Evolutionary conservation across 2,329 filamentous ascomycete species (phyloP).

Genomic region (Sporothrix pseudoabietina): DNA sequence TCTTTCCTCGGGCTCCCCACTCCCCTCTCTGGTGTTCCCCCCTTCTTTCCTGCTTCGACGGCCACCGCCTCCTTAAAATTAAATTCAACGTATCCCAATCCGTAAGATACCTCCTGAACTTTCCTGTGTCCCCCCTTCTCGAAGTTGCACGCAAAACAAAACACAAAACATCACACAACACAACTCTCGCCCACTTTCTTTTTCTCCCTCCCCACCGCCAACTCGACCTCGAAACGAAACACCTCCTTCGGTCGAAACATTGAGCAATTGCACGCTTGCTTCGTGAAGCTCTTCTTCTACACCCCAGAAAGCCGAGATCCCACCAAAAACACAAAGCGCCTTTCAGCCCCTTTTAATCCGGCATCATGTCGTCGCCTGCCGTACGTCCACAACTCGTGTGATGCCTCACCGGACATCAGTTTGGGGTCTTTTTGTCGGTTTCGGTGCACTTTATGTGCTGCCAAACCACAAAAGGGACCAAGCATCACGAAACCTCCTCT

Average conservation of each 20-base stretch:
- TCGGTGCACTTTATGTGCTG: not conserved
- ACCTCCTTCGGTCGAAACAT: slow-evolving; percentile 27
- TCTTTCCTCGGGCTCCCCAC: slow-evolving; percentile 6
- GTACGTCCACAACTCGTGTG: slow-evolving; percentile 37
- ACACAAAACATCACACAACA: slow-evolving; percentile 30
- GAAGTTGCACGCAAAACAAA: slow-evolving; percentile 30
- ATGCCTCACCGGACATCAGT: not conserved
- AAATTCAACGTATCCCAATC: slow-evolving; percentile 34
- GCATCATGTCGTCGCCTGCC: slow-evolving; percentile 41
- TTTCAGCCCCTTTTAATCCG: slow-evolving; percentile 27
- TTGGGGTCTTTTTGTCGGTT: not conserved
- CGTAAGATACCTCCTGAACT: slow-evolving; percentile 26
- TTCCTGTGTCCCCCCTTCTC: slow-evolving; percentile 28
- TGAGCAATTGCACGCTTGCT: slow-evolving; percentile 21
- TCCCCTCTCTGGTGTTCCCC: slow-evolving; percentile 14
- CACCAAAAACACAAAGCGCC: slow-evolving; percentile 14
- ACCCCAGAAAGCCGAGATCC: slow-evolving; percentile 15
- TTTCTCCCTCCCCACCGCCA: slow-evolving; percentile 22
- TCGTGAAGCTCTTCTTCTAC: slow-evolving; percentile 11
- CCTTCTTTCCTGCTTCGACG: slow-evolving; percentile 23
- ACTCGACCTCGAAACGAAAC: slow-evolving; percentile 34
- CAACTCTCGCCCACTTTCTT: slow-evolving; percentile 22
- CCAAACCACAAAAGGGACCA: not conserved
- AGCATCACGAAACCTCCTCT: not conserved
- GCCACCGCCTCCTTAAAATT: slow-evolving; percentile 37